These are phyloP conservation scores for Zizania palustris DNA, from an alignment of 202 grass and related monocot species.

Conservation along the genomic window DNA sequence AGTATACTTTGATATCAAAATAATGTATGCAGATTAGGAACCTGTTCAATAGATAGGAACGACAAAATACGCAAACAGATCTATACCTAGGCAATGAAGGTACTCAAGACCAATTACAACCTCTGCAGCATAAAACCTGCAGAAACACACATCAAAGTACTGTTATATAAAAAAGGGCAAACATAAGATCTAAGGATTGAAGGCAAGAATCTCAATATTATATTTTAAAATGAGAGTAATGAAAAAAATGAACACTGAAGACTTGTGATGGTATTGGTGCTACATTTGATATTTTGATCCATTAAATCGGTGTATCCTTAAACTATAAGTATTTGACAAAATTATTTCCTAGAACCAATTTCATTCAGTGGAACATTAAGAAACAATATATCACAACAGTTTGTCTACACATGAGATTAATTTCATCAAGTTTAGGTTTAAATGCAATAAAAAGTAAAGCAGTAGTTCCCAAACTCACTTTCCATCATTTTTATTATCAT, in stretches of 20 bases:
- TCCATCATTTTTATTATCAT: conserved; percentile 7
- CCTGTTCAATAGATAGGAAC: conserved; percentile 28
- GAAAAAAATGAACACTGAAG: conserved; percentile 21
- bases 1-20: conserved; percentile 18
- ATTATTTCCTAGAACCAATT: conserved; percentile 7
- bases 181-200: not conserved
- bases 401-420: not conserved
- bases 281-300: not conserved
- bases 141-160: conserved; percentile 36
- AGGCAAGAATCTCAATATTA: conserved; percentile 13
- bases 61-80: conserved; percentile 21
- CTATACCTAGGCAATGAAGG: conserved; percentile 90
- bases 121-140: conserved; percentile 99
- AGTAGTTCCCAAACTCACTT: not conserved
- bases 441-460: not conserved
- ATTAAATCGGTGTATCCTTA: not conserved
- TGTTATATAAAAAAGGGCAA: conserved; percentile 26
- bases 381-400: conserved; percentile 3
- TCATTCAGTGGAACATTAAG: not conserved
- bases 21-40: conserved; percentile 23
- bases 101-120: conserved; percentile 87
- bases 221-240: not conserved
- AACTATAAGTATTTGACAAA: conserved; percentile 13
- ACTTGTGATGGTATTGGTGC: not conserved
- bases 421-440: conserved; percentile 10